Conservation (phyloP, 108 stramenopile species). For the Nitzschia palea region DNA sequence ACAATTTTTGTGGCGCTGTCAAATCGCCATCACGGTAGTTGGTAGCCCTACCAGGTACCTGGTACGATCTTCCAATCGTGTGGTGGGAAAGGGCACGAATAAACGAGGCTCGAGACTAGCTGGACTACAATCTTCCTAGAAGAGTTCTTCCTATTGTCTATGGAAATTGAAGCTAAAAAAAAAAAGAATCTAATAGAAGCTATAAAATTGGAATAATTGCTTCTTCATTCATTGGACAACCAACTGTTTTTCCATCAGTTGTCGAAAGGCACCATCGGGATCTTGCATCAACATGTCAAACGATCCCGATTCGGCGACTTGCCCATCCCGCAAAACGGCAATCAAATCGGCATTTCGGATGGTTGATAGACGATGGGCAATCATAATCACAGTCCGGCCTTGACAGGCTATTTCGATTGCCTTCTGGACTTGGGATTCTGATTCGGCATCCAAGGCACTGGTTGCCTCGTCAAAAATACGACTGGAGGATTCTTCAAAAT, state of each 20-base stretch:
- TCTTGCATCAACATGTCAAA: slow-evolving; percentile 38
- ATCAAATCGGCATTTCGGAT: slow-evolving; percentile 81
- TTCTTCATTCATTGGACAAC: background rate
- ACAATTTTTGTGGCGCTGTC: too few species aligned
- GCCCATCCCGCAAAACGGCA: slow-evolving; percentile 74
- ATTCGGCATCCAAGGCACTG: slow-evolving; percentile 78
- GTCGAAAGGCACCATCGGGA: slow-evolving; percentile 17
- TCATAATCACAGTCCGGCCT: slow-evolving; percentile 67
- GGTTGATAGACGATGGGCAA: slow-evolving; percentile 83
- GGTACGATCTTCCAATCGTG: too few species aligned
- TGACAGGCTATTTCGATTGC: slow-evolving; percentile 32
- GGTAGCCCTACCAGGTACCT: too few species aligned
- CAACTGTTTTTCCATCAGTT: slow-evolving; percentile 29
- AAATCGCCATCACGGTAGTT: too few species aligned
- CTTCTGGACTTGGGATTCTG: slow-evolving; percentile 68
- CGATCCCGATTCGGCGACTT: slow-evolving; percentile 71
- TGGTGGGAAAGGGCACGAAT: too few species aligned
- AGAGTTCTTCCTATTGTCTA: too few species aligned
- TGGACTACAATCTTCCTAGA: too few species aligned
- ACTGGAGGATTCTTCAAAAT: slow-evolving; percentile 71
- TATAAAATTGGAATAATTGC: too few species aligned
- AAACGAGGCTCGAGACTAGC: too few species aligned
- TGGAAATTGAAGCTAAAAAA: too few species aligned
- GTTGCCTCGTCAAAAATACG: slow-evolving; percentile 86
- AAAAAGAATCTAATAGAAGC: too few species aligned